A percentile compares a stretch with the other conserved stretches of the same genome.
phyloP scores from a whole-genome alignment of 495 filamentous ascomycete genomes.

The Xylaria intraflava region DNA sequence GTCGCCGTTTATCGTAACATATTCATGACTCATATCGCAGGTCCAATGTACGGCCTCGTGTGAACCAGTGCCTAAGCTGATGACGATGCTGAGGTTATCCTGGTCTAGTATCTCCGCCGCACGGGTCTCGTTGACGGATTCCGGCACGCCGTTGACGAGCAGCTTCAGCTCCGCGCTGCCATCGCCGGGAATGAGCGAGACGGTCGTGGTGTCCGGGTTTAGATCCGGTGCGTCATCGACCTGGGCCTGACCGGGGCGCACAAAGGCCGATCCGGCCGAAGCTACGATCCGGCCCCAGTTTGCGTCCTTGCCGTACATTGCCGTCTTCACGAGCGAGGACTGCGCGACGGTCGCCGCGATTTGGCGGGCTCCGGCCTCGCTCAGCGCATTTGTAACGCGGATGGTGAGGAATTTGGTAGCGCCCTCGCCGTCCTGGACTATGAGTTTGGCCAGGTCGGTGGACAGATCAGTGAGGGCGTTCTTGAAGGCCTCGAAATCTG shows the following conservation, averaged over 20 bases:
- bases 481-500: slow-evolving; percentile 61
- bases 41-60: slow-evolving; percentile 87
- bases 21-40: slow-evolving; percentile 98
- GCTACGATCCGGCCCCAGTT: slow-evolving; percentile 98
- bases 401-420: slow-evolving; percentile 98
- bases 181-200: slow-evolving; percentile 84
- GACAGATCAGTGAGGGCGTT: slow-evolving; percentile 68
- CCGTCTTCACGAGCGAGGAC: slow-evolving; percentile 93
- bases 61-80: slow-evolving; percentile 62
- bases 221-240: slow-evolving; percentile 54
- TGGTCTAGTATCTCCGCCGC: slow-evolving; percentile 81
- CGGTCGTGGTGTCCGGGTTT: slow-evolving; percentile 76
- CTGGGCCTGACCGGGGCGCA: slow-evolving; percentile 52
- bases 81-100: slow-evolving; percentile 77
- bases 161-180: slow-evolving; percentile 75
- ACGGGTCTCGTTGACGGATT: slow-evolving; percentile 81
- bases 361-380: slow-evolving; percentile 55
- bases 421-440: slow-evolving; percentile 94
- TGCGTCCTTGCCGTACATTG: slow-evolving; percentile 91
- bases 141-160: slow-evolving; percentile 84
- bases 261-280: slow-evolving; percentile 83
- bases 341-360: slow-evolving; percentile 88
- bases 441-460: slow-evolving; percentile 77
- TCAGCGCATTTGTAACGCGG: slow-evolving; percentile 65
- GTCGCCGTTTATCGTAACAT: slow-evolving; percentile 89